These are phyloP conservation scores for Pleurotus giganteus DNA, from an alignment of 768 basidiomycete genomes.

Conservation along the genomic window DNA sequence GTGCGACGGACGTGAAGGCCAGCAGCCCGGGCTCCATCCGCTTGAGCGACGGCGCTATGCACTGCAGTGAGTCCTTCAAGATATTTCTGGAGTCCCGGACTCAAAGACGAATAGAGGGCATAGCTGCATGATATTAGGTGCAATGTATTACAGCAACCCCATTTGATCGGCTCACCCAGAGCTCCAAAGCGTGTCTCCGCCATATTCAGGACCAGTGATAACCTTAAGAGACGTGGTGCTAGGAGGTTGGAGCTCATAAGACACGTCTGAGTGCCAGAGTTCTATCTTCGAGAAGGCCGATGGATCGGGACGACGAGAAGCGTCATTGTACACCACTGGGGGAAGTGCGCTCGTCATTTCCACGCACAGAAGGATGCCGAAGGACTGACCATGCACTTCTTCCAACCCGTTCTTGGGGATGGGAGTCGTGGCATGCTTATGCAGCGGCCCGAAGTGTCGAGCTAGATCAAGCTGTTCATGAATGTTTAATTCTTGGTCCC, in stretches of 20 bases:
- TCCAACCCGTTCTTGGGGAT: slow-evolving; percentile 73
- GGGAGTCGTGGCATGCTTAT: slow-evolving; percentile 82
- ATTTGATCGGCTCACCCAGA: slow-evolving; percentile 52
- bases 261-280: slow-evolving; percentile 81
- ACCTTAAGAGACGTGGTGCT: slow-evolving; percentile 75
- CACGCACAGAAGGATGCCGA: slow-evolving; percentile 9
- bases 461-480: slow-evolving; percentile 71
- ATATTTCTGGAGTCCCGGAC: slow-evolving; percentile 71
- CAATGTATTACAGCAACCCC: background rate
- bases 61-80: slow-evolving; percentile 72
- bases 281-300: slow-evolving; percentile 70
- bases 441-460: slow-evolving; percentile 70
- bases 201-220: slow-evolving; percentile 64
- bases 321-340: slow-evolving; percentile 70
- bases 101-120: slow-evolving; percentile 81
- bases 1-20: slow-evolving; percentile 70
- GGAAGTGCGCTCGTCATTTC: slow-evolving; percentile 1
- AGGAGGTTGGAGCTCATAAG: slow-evolving; percentile 84
- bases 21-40: slow-evolving; percentile 68
- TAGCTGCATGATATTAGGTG: slow-evolving; percentile 42
- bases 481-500: slow-evolving; percentile 69
- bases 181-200: slow-evolving; percentile 81
- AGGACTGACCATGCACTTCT: slow-evolving; percentile 64
- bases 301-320: slow-evolving; percentile 58
- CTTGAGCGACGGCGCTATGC: slow-evolving; percentile 77